Evolutionary conservation across 2,329 filamentous ascomycete genomes (phyloP).

Genomic region (Lachnellula subtilissima): DNA sequence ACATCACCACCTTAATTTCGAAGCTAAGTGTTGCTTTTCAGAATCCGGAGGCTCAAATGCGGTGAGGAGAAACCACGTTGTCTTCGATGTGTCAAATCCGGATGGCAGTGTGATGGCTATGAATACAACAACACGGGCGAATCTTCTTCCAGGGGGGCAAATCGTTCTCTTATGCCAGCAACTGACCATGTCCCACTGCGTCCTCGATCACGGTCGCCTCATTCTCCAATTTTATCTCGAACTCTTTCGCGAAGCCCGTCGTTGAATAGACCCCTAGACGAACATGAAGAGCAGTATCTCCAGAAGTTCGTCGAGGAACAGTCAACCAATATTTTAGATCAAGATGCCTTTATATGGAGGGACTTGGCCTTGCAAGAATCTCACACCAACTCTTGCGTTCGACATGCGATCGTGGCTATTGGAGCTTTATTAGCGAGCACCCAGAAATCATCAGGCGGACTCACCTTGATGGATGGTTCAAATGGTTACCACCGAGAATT

Average conservation of each 20-base stretch:
- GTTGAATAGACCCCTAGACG: slow-evolving; percentile 4
- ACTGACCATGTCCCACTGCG: not conserved
- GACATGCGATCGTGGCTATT: slow-evolving; percentile 26
- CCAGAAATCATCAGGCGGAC: slow-evolving; percentile 6
- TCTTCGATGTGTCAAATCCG: slow-evolving; percentile 23
- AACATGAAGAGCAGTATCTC: slow-evolving; percentile 23
- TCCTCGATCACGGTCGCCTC: slow-evolving; percentile 6
- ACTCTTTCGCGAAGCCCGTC: not conserved
- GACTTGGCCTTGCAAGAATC: slow-evolving; percentile 18
- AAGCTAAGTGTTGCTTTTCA: slow-evolving; percentile 7
- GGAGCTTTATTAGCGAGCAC: slow-evolving; percentile 20
- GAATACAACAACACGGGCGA: not conserved
- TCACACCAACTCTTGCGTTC: slow-evolving; percentile 15
- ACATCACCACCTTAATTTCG: too few species aligned
- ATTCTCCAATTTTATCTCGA: slow-evolving; percentile 7
- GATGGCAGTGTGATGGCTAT: slow-evolving; percentile 29
- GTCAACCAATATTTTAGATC: slow-evolving; percentile 8
- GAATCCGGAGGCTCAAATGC: slow-evolving; percentile 29
- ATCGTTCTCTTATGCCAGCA: not conserved
- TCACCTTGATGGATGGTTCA: slow-evolving; percentile 15
- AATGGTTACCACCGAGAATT: slow-evolving; percentile 20
- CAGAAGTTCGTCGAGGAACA: slow-evolving; percentile 21
- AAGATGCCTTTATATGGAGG: slow-evolving; percentile 48
- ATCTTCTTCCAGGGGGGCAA: not conserved
- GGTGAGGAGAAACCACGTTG: slow-evolving; percentile 27